A percentile compares a stretch with the other conserved stretches of the same genome.
Conservation (phyloP, 2,329 filamentous ascomycete species). For the Diaporthe sp. region DNA sequence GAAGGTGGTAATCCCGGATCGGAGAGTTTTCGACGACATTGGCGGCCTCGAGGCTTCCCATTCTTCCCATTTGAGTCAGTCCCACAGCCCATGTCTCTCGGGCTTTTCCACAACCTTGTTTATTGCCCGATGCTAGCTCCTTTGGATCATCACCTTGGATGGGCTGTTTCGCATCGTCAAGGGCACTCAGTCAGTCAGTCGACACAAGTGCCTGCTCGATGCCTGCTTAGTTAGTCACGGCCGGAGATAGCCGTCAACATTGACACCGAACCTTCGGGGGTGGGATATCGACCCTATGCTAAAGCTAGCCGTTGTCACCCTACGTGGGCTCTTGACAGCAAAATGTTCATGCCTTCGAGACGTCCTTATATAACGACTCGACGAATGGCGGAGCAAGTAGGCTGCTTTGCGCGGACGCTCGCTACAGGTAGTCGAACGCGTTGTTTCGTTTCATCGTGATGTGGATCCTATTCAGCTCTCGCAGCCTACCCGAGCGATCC, state of each 20-base stretch:
- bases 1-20: neutral
- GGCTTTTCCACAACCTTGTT: constrained; percentile 24
- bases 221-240: neutral
- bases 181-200: constrained; percentile 6
- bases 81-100: neutral
- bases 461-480: constrained; percentile 1
- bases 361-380: neutral
- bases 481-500: constrained; percentile 21
- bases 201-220: neutral
- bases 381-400: neutral
- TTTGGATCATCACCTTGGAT: neutral
- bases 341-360: neutral
- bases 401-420: neutral
- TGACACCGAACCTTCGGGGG: neutral
- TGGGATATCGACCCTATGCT: constrained; percentile 5
- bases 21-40: constrained; percentile 16
- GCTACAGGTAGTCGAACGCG: neutral
- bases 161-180: constrained; percentile 17
- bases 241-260: neutral
- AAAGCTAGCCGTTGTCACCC: neutral
- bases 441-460: constrained; percentile 31
- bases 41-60: neutral
- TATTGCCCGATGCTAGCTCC: constrained; percentile 30
- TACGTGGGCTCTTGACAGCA: neutral
- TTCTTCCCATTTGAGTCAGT: constrained; percentile 23